Evolutionary conservation across 2,329 filamentous ascomycete species (phyloP).

Genomic region (Teratosphaeria nubilosa): DNA sequence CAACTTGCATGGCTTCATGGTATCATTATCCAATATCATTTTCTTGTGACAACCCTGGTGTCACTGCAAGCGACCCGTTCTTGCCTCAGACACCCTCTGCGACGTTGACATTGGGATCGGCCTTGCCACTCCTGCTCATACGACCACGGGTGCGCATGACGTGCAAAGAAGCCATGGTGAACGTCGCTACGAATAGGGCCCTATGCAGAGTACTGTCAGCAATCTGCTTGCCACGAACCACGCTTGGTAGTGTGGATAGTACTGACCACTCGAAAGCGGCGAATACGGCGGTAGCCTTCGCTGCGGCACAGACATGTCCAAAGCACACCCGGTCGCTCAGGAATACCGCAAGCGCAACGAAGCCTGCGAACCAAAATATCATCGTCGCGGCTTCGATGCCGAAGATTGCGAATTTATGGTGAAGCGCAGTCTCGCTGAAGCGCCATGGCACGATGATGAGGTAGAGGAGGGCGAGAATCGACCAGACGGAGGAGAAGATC

Average conservation of each 20-base stretch:
- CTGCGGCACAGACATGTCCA: slow-evolving; percentile 46
- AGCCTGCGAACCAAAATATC: slow-evolving; percentile 84
- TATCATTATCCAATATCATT: neutral
- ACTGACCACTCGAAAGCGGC: slow-evolving; percentile 53
- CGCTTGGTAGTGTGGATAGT: neutral
- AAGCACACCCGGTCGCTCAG: slow-evolving; percentile 49
- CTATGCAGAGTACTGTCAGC: slow-evolving; percentile 21
- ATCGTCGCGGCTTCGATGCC: slow-evolving; percentile 61
- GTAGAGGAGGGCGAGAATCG: slow-evolving; percentile 58
- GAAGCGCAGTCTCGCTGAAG: slow-evolving; percentile 33
- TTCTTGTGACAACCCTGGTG: neutral
- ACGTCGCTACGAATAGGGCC: slow-evolving; percentile 43
- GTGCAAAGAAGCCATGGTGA: slow-evolving; percentile 38
- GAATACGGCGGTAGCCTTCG: slow-evolving; percentile 56
- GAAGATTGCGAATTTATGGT: slow-evolving; percentile 56
- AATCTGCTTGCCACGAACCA: neutral
- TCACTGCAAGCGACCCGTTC: neutral
- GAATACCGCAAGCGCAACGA: slow-evolving; percentile 63
- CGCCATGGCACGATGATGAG: slow-evolving; percentile 52
- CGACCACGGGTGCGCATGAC: slow-evolving; percentile 31
- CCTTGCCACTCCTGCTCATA: slow-evolving; percentile 9
- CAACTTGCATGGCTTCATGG: neutral
- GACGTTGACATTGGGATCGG: slow-evolving; percentile 27
- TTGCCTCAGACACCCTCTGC: neutral
- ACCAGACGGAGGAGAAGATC: slow-evolving; percentile 71